A percentile compares a stretch with the other conserved stretches of the same genome.
phyloP scores from a whole-genome alignment of 108 stramenopile species.

The Cyclotella baltica region DNA sequence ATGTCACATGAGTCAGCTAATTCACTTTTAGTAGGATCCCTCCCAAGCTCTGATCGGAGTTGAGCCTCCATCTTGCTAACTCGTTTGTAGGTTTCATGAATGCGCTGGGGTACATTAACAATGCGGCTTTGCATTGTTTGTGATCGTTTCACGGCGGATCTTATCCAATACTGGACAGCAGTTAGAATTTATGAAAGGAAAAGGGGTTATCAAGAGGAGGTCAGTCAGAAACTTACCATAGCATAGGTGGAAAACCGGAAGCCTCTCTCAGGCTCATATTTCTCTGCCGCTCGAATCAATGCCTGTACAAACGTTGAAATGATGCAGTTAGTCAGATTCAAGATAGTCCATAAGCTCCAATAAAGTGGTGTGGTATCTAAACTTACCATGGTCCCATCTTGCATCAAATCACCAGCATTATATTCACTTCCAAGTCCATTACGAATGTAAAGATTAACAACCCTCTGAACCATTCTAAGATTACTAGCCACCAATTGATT shows the following conservation, averaged over 20 bases:
- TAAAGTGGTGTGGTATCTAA: not conserved
- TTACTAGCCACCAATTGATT: slow-evolving; percentile 83
- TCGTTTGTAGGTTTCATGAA: slow-evolving; percentile 85
- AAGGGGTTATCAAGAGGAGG: no score
- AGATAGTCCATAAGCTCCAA: slow-evolving; percentile 9
- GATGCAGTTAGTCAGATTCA: not conserved
- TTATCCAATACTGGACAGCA: slow-evolving; percentile 98
- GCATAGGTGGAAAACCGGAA: slow-evolving; percentile 97
- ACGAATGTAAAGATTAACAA: slow-evolving; percentile 85
- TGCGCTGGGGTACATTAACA: slow-evolving; percentile 75
- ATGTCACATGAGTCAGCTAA: slow-evolving; percentile 66
- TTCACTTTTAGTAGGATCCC: slow-evolving; percentile 68
- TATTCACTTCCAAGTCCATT: slow-evolving; percentile 87
- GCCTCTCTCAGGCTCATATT: slow-evolving; percentile 92
- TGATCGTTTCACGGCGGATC: slow-evolving; percentile 87
- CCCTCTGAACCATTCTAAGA: slow-evolving; percentile 86
- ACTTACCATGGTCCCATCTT: slow-evolving; percentile 88
- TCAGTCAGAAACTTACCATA: no score
- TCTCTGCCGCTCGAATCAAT: slow-evolving; percentile 93
- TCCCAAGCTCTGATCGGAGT: slow-evolving; percentile 55
- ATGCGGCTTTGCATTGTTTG: slow-evolving; percentile 80
- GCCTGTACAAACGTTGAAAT: slow-evolving; percentile 56
- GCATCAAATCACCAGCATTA: slow-evolving; percentile 92
- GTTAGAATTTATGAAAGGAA: no score
- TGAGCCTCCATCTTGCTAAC: slow-evolving; percentile 49